Percentiles rank a stretch among this genome's conserved stretches.
phyloP scores from a whole-genome alignment of 2,329 filamentous ascomycete genomes.

The Ampelomyces quisqualis region DNA sequence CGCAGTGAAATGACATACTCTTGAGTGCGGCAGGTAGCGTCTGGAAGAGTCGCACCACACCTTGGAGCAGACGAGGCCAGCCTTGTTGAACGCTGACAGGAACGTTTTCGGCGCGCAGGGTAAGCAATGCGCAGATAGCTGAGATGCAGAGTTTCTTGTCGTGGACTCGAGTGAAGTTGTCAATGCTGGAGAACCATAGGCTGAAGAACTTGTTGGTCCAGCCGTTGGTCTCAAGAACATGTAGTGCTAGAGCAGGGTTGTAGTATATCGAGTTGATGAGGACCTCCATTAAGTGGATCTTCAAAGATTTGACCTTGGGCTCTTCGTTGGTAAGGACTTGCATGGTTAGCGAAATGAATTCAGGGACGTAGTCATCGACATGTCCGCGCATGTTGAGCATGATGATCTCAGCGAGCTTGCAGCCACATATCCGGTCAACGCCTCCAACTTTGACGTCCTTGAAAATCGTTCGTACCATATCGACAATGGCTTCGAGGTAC shows the following conservation, averaged over 20 bases:
- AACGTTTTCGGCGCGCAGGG: conserved; percentile 75
- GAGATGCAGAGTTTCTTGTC: conserved; percentile 99
- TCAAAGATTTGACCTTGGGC: conserved; percentile 86
- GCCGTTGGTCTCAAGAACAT: conserved; percentile 82
- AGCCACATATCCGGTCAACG: conserved; percentile 93
- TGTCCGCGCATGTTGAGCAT: conserved; percentile 92
- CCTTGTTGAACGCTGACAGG: conserved; percentile 91
- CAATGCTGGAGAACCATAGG: conserved; percentile 95
- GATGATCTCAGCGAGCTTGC: conserved; percentile 94
- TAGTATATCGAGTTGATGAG: conserved; percentile 98
- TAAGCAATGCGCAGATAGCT: conserved; percentile 83
- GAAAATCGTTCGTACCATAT: conserved; percentile 96
- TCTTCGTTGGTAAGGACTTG: conserved; percentile 72
- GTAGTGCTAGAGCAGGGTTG: conserved; percentile 81
- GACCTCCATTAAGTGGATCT: conserved; percentile 97
- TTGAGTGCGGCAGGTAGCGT: conserved; percentile 84
- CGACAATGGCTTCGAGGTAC: conserved; percentile 84
- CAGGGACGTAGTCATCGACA: conserved; percentile 83
- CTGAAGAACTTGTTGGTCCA: conserved; percentile 99
- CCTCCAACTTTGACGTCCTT: conserved; percentile 87
- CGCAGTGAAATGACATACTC: conserved; percentile 56
- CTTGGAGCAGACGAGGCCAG: conserved; percentile 88
- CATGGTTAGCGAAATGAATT: conserved; percentile 91
- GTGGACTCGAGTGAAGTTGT: conserved; percentile 88
- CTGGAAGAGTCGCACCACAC: conserved; percentile 87